Evolutionary conservation across 805 yeast species (phyloP).

Genomic region (Lipomyces starkeyi): DNA sequence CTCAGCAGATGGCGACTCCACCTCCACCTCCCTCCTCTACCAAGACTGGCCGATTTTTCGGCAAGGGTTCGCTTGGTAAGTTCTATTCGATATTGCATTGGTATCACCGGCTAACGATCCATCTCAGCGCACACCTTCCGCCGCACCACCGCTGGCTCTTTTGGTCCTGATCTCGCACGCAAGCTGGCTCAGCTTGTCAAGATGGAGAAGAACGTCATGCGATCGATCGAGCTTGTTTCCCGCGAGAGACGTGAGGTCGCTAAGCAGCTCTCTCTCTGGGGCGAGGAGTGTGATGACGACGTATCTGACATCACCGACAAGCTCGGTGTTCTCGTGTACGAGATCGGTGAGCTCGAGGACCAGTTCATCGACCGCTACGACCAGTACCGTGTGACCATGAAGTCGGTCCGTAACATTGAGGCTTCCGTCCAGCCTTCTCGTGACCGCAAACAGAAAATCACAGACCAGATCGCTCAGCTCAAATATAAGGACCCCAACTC

Average conservation of each 20-base stretch:
- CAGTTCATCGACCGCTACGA: slow-evolving; percentile 98
- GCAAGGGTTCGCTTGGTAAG: slow-evolving; percentile 47
- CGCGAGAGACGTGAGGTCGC: slow-evolving; percentile 96
- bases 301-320: slow-evolving; percentile 97
- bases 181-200: slow-evolving; percentile 90
- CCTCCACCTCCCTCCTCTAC: slow-evolving; percentile 95
- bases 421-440: slow-evolving; percentile 97
- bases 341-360: slow-evolving; percentile 97
- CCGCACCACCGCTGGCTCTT: slow-evolving; percentile 63
- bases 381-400: slow-evolving; percentile 94
- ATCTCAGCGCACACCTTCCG: slow-evolving; percentile 40
- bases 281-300: slow-evolving; percentile 97
- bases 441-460: slow-evolving; percentile 96
- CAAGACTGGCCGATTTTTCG: slow-evolving; percentile 83
- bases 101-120: neutral
- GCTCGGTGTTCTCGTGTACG: slow-evolving; percentile 92
- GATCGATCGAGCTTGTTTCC: slow-evolving; percentile 90
- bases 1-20: slow-evolving; percentile 90
- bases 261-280: slow-evolving; percentile 96
- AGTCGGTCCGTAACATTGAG: slow-evolving; percentile 94
- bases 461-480: slow-evolving; percentile 96
- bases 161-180: slow-evolving; percentile 94
- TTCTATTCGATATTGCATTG: neutral
- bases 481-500: slow-evolving; percentile 99
- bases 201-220: slow-evolving; percentile 95